These are phyloP conservation scores for Globisporangium heterothallicum DNA, from an alignment of 352 stramenopile species.

Conservation along the genomic window DNA sequence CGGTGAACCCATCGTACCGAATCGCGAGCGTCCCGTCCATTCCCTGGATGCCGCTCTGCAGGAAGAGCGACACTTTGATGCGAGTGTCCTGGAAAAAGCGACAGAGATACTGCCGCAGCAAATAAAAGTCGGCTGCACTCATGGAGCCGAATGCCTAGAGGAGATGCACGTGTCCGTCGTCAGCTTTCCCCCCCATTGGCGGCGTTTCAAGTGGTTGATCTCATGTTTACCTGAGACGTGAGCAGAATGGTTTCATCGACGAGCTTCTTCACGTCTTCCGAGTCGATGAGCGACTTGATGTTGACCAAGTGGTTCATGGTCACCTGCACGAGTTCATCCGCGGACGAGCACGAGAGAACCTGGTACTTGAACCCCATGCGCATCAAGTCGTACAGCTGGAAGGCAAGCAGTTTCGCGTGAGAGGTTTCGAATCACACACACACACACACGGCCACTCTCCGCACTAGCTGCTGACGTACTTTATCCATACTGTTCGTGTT, in stretches of 20 bases:
- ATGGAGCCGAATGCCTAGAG: slow-evolving; percentile 57
- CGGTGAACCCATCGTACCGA: slow-evolving; percentile 68
- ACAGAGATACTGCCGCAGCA: slow-evolving; percentile 82
- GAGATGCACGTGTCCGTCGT: too few relatives aligned
- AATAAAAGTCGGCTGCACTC: slow-evolving; percentile 61
- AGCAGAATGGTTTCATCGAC: slow-evolving; percentile 77
- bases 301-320: slow-evolving; percentile 84
- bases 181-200: too few relatives aligned
- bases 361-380: slow-evolving; percentile 95
- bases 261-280: slow-evolving; percentile 53
- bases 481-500: slow-evolving; percentile 94
- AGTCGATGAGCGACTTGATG: slow-evolving; percentile 69
- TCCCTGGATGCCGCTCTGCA: slow-evolving; percentile 84
- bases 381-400: slow-evolving; percentile 90
- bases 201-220: too few relatives aligned
- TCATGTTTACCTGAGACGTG: slow-evolving; percentile 40
- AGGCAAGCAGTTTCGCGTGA: neutral
- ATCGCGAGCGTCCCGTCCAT: slow-evolving; percentile 81
- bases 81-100: slow-evolving; percentile 88
- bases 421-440: neutral
- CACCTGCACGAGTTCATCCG: slow-evolving; percentile 84
- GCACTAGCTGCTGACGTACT: too few relatives aligned
- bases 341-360: slow-evolving; percentile 69
- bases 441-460: neutral
- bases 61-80: slow-evolving; percentile 90